These are phyloP conservation scores for Euclidium syriacum DNA, from an alignment of 345 rosid species.

Conservation along the genomic window DNA sequence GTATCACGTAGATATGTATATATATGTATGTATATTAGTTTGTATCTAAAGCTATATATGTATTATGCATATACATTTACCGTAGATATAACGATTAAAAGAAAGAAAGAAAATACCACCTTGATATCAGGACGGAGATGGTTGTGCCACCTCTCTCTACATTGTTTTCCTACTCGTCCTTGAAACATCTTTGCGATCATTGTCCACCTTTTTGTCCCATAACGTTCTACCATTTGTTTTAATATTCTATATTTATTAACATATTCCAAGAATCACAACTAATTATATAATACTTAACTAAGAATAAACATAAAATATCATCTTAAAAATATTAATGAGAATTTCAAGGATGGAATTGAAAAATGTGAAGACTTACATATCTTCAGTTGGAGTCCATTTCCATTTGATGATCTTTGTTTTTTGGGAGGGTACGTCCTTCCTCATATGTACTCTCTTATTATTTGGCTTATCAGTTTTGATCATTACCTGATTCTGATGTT, in stretches of 20 bases:
- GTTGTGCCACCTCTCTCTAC: conserved; percentile 89
- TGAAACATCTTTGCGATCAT: conserved; percentile 46
- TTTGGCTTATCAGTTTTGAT: not conserved
- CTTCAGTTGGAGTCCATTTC: not conserved
- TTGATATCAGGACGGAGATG: conserved; percentile 74
- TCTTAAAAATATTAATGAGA: not conserved
- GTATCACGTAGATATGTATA: too few relatives aligned
- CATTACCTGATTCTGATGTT: not conserved
- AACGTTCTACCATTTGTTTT: conserved; percentile 42
- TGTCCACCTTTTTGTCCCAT: conserved; percentile 63
- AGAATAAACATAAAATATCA: not conserved
- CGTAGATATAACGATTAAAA: too few relatives aligned
- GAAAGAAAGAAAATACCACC: too few relatives aligned
- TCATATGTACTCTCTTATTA: not conserved
- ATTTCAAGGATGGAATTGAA: not conserved
- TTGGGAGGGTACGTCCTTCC: not conserved
- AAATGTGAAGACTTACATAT: not conserved
- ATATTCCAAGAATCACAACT: not conserved
- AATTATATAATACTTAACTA: not conserved
- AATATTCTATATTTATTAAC: conserved; percentile 39
- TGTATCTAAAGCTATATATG: too few relatives aligned
- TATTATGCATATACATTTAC: too few relatives aligned
- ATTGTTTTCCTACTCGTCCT: conserved; percentile 76
- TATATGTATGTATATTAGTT: too few relatives aligned
- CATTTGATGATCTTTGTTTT: not conserved